Evolutionary conservation across 2,329 filamentous ascomycete genomes (phyloP).

Genomic region (Cladophialophora immunda): DNA sequence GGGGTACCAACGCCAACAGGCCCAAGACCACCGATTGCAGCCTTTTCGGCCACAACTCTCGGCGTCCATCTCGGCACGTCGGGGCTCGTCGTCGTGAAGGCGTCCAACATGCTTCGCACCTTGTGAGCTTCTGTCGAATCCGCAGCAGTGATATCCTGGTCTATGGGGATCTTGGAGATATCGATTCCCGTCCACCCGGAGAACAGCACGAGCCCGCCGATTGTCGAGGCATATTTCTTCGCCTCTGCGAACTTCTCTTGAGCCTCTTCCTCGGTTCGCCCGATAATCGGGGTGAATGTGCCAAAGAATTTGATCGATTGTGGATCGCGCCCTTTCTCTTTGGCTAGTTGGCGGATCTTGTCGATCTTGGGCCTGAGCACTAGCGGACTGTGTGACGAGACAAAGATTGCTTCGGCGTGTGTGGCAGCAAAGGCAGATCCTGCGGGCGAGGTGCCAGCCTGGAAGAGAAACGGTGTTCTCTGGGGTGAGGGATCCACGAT

Average conservation of each 20-base stretch:
- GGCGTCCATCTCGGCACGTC: constrained; percentile 51
- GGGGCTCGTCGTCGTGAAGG: constrained; percentile 59
- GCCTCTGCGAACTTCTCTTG: constrained; percentile 60
- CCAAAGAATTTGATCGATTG: constrained; percentile 65
- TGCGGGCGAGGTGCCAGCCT: constrained; percentile 67
- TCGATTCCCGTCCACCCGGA: constrained; percentile 70
- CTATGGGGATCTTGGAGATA: constrained; percentile 64
- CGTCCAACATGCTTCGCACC: constrained; percentile 59
- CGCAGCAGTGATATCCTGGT: constrained; percentile 64
- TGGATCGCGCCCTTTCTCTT: constrained; percentile 63
- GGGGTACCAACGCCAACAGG: constrained; percentile 66
- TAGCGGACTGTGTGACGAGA: constrained; percentile 62
- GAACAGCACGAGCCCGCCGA: constrained; percentile 65
- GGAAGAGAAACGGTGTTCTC: constrained; percentile 65
- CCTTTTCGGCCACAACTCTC: constrained; percentile 56
- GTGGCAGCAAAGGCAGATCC: constrained; percentile 65
- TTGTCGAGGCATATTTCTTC: constrained; percentile 61
- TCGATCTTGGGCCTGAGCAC: constrained; percentile 61
- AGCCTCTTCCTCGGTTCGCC: constrained; percentile 62
- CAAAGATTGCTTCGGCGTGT: constrained; percentile 69
- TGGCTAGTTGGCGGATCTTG: constrained; percentile 62
- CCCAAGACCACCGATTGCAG: constrained; percentile 59
- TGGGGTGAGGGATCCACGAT: constrained; percentile 66
- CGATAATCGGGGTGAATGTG: constrained; percentile 61
- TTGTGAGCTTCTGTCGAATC: constrained; percentile 64